These are phyloP conservation scores for Chytriomyces sp. DNA, from an alignment of 192 early-diverging fungal genomes.

Conservation along the genomic window DNA sequence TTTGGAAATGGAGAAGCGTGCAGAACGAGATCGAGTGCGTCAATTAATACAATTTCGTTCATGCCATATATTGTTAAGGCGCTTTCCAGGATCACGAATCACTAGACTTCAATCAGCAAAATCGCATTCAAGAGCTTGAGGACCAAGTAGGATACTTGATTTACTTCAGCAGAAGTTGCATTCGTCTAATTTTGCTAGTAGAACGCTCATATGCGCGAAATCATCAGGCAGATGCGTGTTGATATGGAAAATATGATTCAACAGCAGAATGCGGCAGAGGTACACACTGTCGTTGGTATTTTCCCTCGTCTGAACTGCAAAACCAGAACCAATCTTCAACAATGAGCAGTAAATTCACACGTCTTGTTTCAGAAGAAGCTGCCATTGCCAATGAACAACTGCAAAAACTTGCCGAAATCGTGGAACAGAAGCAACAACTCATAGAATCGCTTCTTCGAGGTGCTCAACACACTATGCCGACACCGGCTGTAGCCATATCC, in stretches of 20 bases:
- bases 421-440: constrained; percentile 26
- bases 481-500: neutral
- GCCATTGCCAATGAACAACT: constrained; percentile 18
- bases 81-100: too few species aligned
- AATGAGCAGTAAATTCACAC: neutral
- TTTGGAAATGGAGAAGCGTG: too few species aligned
- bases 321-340: neutral
- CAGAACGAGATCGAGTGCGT: too few species aligned
- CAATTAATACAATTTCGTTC: too few species aligned
- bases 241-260: constrained; percentile 45
- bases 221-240: constrained; percentile 44
- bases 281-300: too few species aligned
- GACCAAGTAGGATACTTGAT: too few species aligned
- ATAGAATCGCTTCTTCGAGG: constrained; percentile 11
- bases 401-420: constrained; percentile 7
- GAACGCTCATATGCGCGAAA: constrained; percentile 29
- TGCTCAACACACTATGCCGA: neutral
- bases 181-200: constrained; percentile 2
- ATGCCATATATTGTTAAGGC: too few species aligned
- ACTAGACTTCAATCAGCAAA: too few species aligned
- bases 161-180: neutral
- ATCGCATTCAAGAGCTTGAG: too few species aligned
- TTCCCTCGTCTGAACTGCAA: neutral
- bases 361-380: neutral
- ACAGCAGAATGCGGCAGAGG: neutral